Base-by-base conservation (phyloP, 805 yeast species). In the Sugiyamaella valdiviana region DNA sequence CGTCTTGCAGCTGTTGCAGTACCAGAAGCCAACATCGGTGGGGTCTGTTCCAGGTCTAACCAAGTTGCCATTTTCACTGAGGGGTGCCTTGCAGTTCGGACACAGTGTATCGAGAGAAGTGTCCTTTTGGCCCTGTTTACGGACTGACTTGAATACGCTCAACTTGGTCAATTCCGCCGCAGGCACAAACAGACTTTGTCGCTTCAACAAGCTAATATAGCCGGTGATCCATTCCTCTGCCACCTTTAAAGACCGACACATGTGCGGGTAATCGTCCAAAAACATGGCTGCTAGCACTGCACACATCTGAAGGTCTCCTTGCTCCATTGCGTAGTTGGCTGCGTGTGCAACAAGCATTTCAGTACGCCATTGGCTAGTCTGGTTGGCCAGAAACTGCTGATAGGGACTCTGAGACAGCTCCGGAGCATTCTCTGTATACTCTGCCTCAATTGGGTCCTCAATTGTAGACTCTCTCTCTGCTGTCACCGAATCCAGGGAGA, bases 1-100 rank as follows among this genome's bases (percentile, higher is more conserved):
- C 44, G 66, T 69, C 9, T 73, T 67, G 63, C 97, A 90, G 19
- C 71, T 73, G 46, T 80, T 87, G 67, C 97, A 90, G 63, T 82
- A 85, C 95, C 96, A 89, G 57, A 75, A 81, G 1, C 95, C 95
- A 14, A 36, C 29, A 16, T 24, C 39, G 6, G 16, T 21, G 5
- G 3, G 7, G 9, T 15, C 36, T 15, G 36, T 7, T 22, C 36
- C 32, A 0, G 59, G 44, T 12, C 53, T 51, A 37, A 55, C 50
- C 15, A 55, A 50, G 2, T 63, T 57, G 17, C 57, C 58, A 24
- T 63, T 63, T 9, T 66, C 62, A 35, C 64, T 63, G 32, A 67
- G 52, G 5, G 71, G 60, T n/a, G 52, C 41, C 35, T 21, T 24
- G 52, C 71, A 68, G 5, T 58, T 48, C 42, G 57, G 62, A 47